Conservation (phyloP, 2,329 filamentous ascomycete genomes). For the Paracamarosporium sp. region DNA sequence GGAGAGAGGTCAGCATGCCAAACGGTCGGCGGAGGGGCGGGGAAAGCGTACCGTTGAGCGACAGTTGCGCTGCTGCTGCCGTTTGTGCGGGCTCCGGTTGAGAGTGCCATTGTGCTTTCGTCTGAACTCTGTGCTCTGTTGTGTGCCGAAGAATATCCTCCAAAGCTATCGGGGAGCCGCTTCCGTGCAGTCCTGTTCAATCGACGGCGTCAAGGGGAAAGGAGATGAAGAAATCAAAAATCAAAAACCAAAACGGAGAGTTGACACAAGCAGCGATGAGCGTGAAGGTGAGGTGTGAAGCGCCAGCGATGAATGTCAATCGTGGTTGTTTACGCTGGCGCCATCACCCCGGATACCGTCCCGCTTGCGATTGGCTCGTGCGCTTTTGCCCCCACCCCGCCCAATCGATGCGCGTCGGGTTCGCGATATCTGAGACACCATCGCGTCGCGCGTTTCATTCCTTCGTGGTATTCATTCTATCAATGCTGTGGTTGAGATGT, state of each 20-base stretch:
- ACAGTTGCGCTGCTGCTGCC: slow-evolving; percentile 53
- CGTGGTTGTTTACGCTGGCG: slow-evolving; percentile 14
- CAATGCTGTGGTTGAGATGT: too few relatives aligned
- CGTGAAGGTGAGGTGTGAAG: not conserved
- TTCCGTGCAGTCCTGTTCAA: not conserved
- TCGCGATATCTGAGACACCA: slow-evolving; percentile 10
- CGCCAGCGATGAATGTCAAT: not conserved
- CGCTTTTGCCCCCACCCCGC: not conserved
- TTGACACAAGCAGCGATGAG: not conserved
- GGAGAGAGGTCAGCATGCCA: slow-evolving; percentile 45
- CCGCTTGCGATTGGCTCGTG: slow-evolving; percentile 6
- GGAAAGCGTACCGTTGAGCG: slow-evolving; percentile 52
- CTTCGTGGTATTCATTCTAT: too few relatives aligned
- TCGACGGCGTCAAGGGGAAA: not conserved
- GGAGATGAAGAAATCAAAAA: not conserved
- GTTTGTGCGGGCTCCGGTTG: slow-evolving; percentile 25
- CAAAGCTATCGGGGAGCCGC: not conserved
- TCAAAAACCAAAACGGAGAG: not conserved
- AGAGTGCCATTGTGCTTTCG: slow-evolving; percentile 33
- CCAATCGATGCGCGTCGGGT: slow-evolving; percentile 15
- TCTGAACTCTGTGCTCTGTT: not conserved
- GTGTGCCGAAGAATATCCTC: not conserved
- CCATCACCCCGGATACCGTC: slow-evolving; percentile 15
- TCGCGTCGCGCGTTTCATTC: not conserved
- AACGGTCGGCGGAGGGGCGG: not conserved